A percentile compares a stretch with the other conserved stretches of the same genome.
Evolutionary conservation across 2,329 filamentous ascomycete species (phyloP).

Genomic region (Fusarium pseudoanthophilum): DNA sequence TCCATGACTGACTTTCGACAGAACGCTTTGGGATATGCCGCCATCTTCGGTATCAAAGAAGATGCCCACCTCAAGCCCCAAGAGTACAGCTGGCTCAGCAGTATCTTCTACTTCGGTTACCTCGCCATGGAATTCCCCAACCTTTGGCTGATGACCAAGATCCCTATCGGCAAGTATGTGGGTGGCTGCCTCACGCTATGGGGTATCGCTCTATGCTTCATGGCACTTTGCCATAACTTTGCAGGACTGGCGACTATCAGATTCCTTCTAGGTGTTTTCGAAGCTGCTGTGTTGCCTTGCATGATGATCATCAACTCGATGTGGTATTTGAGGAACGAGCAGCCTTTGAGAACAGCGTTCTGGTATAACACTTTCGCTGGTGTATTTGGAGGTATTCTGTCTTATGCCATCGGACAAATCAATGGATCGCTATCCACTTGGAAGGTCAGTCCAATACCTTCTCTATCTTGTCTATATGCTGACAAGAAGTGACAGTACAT

Average conservation of each 20-base stretch:
- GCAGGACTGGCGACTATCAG: slow-evolving; percentile 40
- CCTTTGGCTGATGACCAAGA: slow-evolving; percentile 34
- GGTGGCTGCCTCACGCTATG: slow-evolving; percentile 36
- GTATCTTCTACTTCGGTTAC: slow-evolving; percentile 57
- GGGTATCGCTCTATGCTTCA: slow-evolving; percentile 40
- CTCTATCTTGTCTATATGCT: accelerated
- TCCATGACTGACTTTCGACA: too few relatives aligned
- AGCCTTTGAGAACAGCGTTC: slow-evolving; percentile 47
- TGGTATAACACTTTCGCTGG: slow-evolving; percentile 49
- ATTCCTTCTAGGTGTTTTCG: slow-evolving; percentile 46
- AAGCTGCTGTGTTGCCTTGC: slow-evolving; percentile 44
- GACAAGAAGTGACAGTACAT: slow-evolving; percentile 1
- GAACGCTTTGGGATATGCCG: slow-evolving; percentile 18
- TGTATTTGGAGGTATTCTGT: slow-evolving; percentile 47
- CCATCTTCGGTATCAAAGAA: slow-evolving; percentile 37
- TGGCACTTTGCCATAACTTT: slow-evolving; percentile 41
- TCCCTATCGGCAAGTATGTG: slow-evolving; percentile 35
- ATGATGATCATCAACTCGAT: slow-evolving; percentile 46
- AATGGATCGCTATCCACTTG: slow-evolving; percentile 39
- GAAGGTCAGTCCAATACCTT: slow-evolving; percentile 13
- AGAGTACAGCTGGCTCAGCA: slow-evolving; percentile 73
- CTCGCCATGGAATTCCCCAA: slow-evolving; percentile 61
- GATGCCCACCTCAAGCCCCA: slow-evolving; percentile 46
- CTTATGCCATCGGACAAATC: slow-evolving; percentile 46
- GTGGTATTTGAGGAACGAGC: slow-evolving; percentile 49